Conservation (phyloP, 805 yeast genomes). For the Ogataea ganodermae region DNA sequence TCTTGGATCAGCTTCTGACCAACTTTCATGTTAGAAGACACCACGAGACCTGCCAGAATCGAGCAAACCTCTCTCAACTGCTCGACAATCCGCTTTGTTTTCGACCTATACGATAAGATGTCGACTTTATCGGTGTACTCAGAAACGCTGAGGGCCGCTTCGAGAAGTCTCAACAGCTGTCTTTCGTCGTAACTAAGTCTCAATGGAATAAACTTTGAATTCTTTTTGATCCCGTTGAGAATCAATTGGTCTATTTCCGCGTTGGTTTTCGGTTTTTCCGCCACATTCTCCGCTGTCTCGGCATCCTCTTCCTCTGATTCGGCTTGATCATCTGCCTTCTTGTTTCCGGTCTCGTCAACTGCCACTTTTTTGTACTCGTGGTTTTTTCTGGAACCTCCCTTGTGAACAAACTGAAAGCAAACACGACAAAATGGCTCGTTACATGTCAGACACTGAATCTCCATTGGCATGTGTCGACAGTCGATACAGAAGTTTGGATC, state of each 20-base stretch:
- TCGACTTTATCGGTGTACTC: constrained; percentile 83
- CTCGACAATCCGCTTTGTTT: constrained; percentile 67
- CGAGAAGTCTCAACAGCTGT: constrained; percentile 62
- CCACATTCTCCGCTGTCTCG: constrained; percentile 18
- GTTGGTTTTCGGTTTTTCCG: constrained; percentile 23
- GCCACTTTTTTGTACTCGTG: constrained; percentile 40
- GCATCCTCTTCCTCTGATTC: constrained; percentile 17
- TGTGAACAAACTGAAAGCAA: constrained; percentile 67
- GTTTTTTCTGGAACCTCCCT: constrained; percentile 60
- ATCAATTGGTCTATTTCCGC: constrained; percentile 20
- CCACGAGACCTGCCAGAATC: constrained; percentile 74
- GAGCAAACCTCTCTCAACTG: constrained; percentile 79
- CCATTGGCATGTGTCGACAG: constrained; percentile 73
- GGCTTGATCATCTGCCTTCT: constrained; percentile 21
- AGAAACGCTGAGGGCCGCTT: constrained; percentile 76
- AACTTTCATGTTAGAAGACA: constrained; percentile 70
- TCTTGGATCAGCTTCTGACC: constrained; percentile 67
- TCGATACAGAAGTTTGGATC: constrained; percentile 59
- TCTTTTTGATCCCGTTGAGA: constrained; percentile 42
- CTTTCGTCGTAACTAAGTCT: constrained; percentile 70
- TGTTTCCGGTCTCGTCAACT: constrained; percentile 20
- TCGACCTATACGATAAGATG: constrained; percentile 63
- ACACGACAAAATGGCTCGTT: constrained; percentile 69
- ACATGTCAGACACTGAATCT: constrained; percentile 61
- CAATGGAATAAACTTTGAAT: constrained; percentile 63